A percentile compares a stretch with the other conserved stretches of the same genome.
Conservation (phyloP, 192 early-diverging fungal genomes). For the Tieghemiomyces parasiticus region DNA sequence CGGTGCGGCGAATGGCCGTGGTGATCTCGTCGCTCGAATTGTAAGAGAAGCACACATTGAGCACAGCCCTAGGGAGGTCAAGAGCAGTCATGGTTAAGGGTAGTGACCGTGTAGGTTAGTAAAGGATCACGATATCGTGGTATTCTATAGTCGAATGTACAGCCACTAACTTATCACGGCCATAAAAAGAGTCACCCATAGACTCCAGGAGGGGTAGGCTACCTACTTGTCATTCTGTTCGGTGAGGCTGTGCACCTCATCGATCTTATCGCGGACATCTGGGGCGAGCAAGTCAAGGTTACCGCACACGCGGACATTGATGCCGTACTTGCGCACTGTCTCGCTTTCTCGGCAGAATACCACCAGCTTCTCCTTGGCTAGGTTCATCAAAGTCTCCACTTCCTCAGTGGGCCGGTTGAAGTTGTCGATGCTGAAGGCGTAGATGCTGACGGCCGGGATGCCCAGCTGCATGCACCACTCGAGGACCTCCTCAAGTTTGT, state of each 20-base stretch:
- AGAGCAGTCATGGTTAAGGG: too few species aligned
- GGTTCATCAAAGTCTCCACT: slow-evolving; percentile 69
- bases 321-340: slow-evolving; percentile 46
- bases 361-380: slow-evolving; percentile 60
- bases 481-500: slow-evolving; percentile 65
- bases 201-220: too few species aligned
- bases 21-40: slow-evolving; percentile 85
- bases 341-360: slow-evolving; percentile 58
- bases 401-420: slow-evolving; percentile 79
- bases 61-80: slow-evolving; percentile 41
- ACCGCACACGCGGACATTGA: slow-evolving; percentile 72
- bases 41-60: slow-evolving; percentile 91
- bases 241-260: slow-evolving; percentile 46
- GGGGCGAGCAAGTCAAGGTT: slow-evolving; percentile 47
- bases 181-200: too few species aligned
- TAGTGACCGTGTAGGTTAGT: too few species aligned
- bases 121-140: too few species aligned
- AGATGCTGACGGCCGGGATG: slow-evolving; percentile 75
- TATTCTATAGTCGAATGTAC: too few species aligned
- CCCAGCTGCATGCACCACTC: slow-evolving; percentile 82
- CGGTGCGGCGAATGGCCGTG: slow-evolving; percentile 36
- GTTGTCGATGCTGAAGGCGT: slow-evolving; percentile 97
- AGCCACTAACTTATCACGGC: too few species aligned
- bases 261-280: slow-evolving; percentile 42
- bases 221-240: slow-evolving; percentile 39